Base-by-base conservation (phyloP, 2,329 filamentous ascomycete genomes). In the Graphilbum ipis-grandicollis region DNA sequence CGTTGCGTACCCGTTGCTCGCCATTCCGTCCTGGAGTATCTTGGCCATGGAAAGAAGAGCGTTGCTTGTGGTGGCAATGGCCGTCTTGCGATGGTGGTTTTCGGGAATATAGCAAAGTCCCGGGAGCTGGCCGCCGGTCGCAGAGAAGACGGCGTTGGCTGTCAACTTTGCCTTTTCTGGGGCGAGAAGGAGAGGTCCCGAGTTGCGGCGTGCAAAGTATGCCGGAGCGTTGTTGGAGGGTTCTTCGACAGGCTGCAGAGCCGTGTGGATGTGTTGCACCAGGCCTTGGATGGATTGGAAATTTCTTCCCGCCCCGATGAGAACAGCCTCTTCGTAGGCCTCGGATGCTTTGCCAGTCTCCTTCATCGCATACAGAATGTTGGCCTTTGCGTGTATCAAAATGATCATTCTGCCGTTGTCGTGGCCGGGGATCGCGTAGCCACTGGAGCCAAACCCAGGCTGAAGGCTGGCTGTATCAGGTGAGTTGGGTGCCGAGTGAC, bases 361-460 rank as follows among this genome's bases (percentile, higher is more conserved):
- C 33, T 88, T 88, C 22, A 92, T 60, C 19, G 82, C 75, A 56
- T 98, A 98, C 2, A 96, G 66, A 79, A 96, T 92, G 44, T 96
- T 96, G n/a, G 88, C 90, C 56, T 96, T 98, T 17, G 88, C 86
- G 56, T 98, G 90, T 30, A 96, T 75, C 14, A 98, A 66, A n/a
- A 85, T 81, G 32, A 98, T 68, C 49, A 98, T 84, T 41, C 90
- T 74, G 9, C 88, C 90, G 52, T 94, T 96, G 46, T 98, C 90
- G 31, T 70, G 74, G 2, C 79, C 85, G 5, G 85, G 71, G 31
- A 98, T 76, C 13, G 75, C 71, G 54, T 93, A 96, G 14, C 85
- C 86, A 53, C 82, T 90, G 4, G 77, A 78, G 1, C 75, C 79
- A 50, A 79, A 85, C 0, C 78, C 64, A 18, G 54, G 51, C 18